Conservation (phyloP, 768 basidiomycete species). For the Trametes maxima region DNA sequence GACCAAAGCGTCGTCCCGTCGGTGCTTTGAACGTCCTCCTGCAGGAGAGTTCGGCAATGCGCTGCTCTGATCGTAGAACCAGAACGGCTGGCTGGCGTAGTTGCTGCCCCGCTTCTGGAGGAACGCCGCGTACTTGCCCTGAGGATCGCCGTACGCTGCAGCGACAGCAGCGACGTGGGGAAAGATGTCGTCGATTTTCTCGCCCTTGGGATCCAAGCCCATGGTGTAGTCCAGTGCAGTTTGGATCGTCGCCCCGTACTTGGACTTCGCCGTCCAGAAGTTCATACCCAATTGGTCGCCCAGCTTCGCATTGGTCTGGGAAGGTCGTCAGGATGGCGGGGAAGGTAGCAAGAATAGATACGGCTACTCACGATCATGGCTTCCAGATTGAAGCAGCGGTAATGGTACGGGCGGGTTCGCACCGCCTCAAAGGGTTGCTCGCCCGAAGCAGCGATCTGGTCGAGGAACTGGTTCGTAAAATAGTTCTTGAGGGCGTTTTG, state of each 20-base stretch:
- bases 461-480: constrained; percentile 44
- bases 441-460: constrained; percentile 53
- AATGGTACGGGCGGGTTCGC: constrained; percentile 57
- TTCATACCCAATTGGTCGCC: constrained; percentile 53
- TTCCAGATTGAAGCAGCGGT: constrained; percentile 60
- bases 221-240: constrained; percentile 53
- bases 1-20: constrained; percentile 10
- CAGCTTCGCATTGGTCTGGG: constrained; percentile 54
- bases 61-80: constrained; percentile 49
- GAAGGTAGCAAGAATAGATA: not conserved
- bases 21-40: constrained; percentile 24
- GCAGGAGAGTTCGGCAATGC: constrained; percentile 44
- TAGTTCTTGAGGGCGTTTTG: constrained; percentile 40
- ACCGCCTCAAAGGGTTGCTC: constrained; percentile 62
- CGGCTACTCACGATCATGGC: constrained; percentile 51
- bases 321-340: not conserved
- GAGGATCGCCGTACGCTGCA: constrained; percentile 56
- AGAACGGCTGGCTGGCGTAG: constrained; percentile 45
- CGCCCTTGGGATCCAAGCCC: constrained; percentile 41
- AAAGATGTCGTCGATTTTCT: constrained; percentile 43
- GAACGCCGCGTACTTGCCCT: constrained; percentile 50
- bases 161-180: constrained; percentile 56
- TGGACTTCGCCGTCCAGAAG: constrained; percentile 49
- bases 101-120: constrained; percentile 36
- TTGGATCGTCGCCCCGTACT: constrained; percentile 54